Conservation (phyloP, 768 basidiomycete genomes). For the Pholiota molesta region DNA sequence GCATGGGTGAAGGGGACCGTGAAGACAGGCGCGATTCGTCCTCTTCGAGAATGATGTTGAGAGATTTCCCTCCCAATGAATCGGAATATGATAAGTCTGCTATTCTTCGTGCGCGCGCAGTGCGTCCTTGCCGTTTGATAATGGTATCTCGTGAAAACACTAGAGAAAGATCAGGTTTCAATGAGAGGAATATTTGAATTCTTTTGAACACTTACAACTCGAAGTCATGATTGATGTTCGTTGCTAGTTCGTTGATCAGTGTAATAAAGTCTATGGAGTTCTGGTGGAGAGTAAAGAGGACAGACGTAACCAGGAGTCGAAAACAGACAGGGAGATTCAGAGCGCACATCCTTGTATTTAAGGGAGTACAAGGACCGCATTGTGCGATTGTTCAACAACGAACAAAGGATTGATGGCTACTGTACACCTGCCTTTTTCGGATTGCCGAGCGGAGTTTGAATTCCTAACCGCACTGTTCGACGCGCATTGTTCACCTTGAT, state of each 20-base stretch:
- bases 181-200: constrained; percentile 2
- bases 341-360: constrained; percentile 23
- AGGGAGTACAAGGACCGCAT: constrained; percentile 24
- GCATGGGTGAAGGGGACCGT: constrained; percentile 13
- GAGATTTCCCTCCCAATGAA: constrained; percentile 20
- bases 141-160: constrained; percentile 36
- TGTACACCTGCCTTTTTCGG: constrained; percentile 28
- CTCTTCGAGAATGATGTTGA: constrained; percentile 38
- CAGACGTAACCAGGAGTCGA: constrained; percentile 15
- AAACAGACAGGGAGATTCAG: constrained; percentile 17
- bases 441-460: constrained; percentile 22
- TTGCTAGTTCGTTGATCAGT: constrained; percentile 20
- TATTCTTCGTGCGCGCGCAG: constrained; percentile 24
- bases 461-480: neutral
- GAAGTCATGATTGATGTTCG: constrained; percentile 29
- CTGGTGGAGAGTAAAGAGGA: constrained; percentile 4
- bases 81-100: constrained; percentile 17
- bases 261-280: constrained; percentile 15
- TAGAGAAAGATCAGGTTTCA: constrained; percentile 10
- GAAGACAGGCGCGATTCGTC: constrained; percentile 26
- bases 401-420: constrained; percentile 31
- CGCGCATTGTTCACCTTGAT: constrained; percentile 1
- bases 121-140: constrained; percentile 34
- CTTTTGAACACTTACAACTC: constrained; percentile 28
- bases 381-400: constrained; percentile 18